Evolutionary conservation across 179 eudicot genomes (phyloP), one percentile per base, ranked within the genome.

Genomic region (Corrigiola litoralis): DNA sequence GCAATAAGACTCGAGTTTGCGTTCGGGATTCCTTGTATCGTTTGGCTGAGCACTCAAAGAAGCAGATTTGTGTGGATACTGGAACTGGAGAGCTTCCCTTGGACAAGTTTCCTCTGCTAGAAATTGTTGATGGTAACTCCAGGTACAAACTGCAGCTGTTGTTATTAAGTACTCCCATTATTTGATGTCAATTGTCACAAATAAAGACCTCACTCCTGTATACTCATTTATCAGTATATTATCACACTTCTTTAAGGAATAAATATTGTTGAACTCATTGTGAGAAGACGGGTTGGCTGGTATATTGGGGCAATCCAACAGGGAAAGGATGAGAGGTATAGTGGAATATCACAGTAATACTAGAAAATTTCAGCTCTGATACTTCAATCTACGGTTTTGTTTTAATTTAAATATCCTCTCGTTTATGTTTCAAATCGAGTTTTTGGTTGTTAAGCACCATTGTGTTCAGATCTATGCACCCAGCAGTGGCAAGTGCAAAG

Each of bases 11-110:
- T 38, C 77, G 94, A 69, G 76, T 83, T 28, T 80, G 94, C 84
- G 78, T 89, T 49, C 80, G 94, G 47, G 96, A 89, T 79, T 80
- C 96, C 77, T 71, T 89, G 36, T 87, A 87, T 63, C 94, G 94
- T 61, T 94, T 89, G 58, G 94, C 96, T 37, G 75, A 75, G 46
- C 80, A 79, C 77, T 85, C 96, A 44, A 74, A 72, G 46, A 69
- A 77, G 2, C 81, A 76, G 31, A 21, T 62, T 5, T 16, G 70
- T 21, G 54, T 36, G 25, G 53, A 63, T 49, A 9, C 42, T 65
- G 68, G 63, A 61, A 62, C 16, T 38, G 87, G 65, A 45, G 74
- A 73, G 65, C 74, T 66, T 53, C 14, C 70, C 69, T 46, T 68
- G n/a, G 79, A 79, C 13, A 61, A 56, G 53, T 41, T 55, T n/a